Base-by-base conservation (phyloP, 257 asterid species). In the Verbascum thapsus region DNA sequence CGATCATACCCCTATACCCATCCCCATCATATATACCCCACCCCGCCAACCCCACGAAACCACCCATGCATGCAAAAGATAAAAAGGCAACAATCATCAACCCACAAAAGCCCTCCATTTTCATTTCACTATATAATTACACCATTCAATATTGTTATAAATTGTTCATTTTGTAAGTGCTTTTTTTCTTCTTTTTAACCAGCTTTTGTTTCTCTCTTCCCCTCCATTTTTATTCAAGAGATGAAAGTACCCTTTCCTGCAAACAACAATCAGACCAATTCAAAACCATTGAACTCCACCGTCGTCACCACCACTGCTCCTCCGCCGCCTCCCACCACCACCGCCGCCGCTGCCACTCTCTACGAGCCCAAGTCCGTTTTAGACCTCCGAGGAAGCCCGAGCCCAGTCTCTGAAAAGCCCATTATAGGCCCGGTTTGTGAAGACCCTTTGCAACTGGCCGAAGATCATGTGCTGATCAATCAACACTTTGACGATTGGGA, bases 321-420 rank as follows among this genome's bases (percentile, higher is more conserved):
- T 34, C 10, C 53, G 49, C 35, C 41, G 38, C 72, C 49, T 58
- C 74, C 70, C 53, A n/a, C 51, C 55, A 7, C 50, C 59, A 6
- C 58, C 43, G 26, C 73, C 32, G 10, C 62, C 19, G 34, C 68
- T 45, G 62, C 49, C 63, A 16, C 43, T 2, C 51, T 77, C 13
- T 86, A 83, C 91, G 91, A 87, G 76, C 95, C 95, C 23, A 90
- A 83, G 60, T 90, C 95, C 12, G 95, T 83, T 17, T 96, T 89
- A 18, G 98, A 92, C 16, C 83, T 81, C 77, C 86, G 83, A 1
- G 74, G 83, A 1, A 92, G 94, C 63, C 91, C 87, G 0, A 80
- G 92, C 74, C 90, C 94, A 0, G 71, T 61, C 19, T 42, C 72
- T 0, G 62, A 73, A 3, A 84, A 78, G 60, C 80, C 82, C 42